These are phyloP conservation scores for Cladosporium sp. DNA, from an alignment of 2,329 filamentous ascomycete species.

Conservation along the genomic window DNA sequence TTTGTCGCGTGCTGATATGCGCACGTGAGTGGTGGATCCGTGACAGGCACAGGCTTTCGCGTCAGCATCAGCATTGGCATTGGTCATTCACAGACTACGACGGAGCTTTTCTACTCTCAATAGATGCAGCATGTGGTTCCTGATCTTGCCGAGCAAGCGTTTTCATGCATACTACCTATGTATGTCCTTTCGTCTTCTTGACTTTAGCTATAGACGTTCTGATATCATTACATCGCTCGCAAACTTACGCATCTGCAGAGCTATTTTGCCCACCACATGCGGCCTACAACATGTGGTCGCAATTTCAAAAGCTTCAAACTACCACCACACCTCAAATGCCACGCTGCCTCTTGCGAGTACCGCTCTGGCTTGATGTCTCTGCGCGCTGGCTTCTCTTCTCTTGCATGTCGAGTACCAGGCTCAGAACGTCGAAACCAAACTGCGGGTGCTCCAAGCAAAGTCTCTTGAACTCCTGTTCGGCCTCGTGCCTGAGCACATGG, in stretches of 20 bases:
- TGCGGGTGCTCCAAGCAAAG: slow-evolving; percentile 87
- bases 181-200: no score
- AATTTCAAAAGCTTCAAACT: neutral
- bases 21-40: no score
- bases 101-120: no score
- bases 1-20: no score
- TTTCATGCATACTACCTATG: neutral
- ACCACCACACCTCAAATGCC: slow-evolving; percentile 10
- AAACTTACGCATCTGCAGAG: neutral
- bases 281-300: no score
- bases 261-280: neutral
- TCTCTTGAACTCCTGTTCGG: slow-evolving; percentile 75
- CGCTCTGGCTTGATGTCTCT: slow-evolving; percentile 34
- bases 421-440: slow-evolving; percentile 89
- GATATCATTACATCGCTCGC: neutral
- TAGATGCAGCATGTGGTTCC: no score
- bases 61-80: no score
- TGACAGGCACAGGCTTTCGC: no score
- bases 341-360: slow-evolving; percentile 32
- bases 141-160: no score
- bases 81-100: no score
- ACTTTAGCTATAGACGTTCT: neutral
- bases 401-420: slow-evolving; percentile 50
- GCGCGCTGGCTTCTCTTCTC: slow-evolving; percentile 40
- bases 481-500: slow-evolving; percentile 78